Conservation (phyloP, 2,329 filamentous ascomycete species). For the Bimuria novae-zelandiae region DNA sequence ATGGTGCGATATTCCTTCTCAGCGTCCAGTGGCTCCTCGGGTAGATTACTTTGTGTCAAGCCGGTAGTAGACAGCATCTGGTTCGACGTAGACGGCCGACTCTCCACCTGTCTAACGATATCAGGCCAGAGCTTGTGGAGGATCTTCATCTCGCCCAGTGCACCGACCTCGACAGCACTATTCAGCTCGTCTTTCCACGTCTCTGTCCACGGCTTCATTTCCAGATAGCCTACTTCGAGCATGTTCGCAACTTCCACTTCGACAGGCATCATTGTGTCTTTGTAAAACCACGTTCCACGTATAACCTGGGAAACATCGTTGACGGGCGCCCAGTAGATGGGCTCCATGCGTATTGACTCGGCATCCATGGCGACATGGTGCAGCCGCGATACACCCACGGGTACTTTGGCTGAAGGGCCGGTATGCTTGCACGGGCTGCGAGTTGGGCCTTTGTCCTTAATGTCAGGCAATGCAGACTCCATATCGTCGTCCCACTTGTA, state of each 20-base stretch:
- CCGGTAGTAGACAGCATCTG: slow-evolving; percentile 32
- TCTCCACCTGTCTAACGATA: slow-evolving; percentile 58
- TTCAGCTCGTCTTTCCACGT: slow-evolving; percentile 92
- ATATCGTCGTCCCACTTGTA: slow-evolving; percentile 55
- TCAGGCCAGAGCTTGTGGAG: slow-evolving; percentile 81
- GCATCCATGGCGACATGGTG: slow-evolving; percentile 83
- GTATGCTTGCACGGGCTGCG: slow-evolving; percentile 27
- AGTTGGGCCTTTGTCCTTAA: slow-evolving; percentile 35
- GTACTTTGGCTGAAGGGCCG: slow-evolving; percentile 62
- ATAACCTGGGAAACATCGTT: slow-evolving; percentile 84
- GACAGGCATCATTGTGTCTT: slow-evolving; percentile 89
- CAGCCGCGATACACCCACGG: slow-evolving; percentile 86
- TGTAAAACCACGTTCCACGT: slow-evolving; percentile 96
- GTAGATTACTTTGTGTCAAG: slow-evolving; percentile 38
- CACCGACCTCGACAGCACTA: slow-evolving; percentile 87
- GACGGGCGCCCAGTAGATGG: slow-evolving; percentile 96
- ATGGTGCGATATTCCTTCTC: slow-evolving; percentile 51
- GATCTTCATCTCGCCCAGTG: slow-evolving; percentile 88
- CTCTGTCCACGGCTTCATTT: slow-evolving; percentile 84
- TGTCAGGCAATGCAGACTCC: slow-evolving; percentile 36
- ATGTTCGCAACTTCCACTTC: slow-evolving; percentile 87
- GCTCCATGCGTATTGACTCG: slow-evolving; percentile 72
- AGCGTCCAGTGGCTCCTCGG: slow-evolving; percentile 45
- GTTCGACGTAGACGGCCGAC: slow-evolving; percentile 48
- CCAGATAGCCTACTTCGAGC: slow-evolving; percentile 86